Base-by-base conservation (phyloP, 1,139 yeast genomes). In the Saccharomyces pastorianus region DNA sequence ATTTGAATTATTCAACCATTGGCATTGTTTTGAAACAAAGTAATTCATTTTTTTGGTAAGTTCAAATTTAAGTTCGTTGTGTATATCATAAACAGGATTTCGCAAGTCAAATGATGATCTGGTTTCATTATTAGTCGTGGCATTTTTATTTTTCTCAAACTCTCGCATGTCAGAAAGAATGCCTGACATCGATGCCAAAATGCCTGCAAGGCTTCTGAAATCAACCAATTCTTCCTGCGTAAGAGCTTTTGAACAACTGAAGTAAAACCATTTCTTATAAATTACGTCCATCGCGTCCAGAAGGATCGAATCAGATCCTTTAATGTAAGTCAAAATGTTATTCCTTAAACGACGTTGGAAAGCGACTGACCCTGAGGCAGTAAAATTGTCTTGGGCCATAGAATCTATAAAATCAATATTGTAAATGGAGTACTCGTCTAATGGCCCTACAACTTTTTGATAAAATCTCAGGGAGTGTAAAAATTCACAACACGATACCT, bases 291-390 rank as follows among this genome's bases (percentile, higher is more conserved):
- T 85, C 0, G 84, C 81, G 53, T 80, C 81, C 42, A 80, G 73
- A 44, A 88, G 71, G 1, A 88, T 79, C 44, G 74, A 74, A 0
- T 88, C 82, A 0, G 93, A 88, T 38, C 70, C 72, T 6, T 80
- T 78, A 17, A 83, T 64, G 32, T 64, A 74, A 56, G 82, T 76
- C 51, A 85, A 69, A 51, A 86, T 76, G 58, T 74, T 78, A 58
- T 77, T 77, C 61, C 81, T 74, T 56, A 87, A 72, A 56, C 82
- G 78, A 64, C 88, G 86, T 64, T 88, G 93, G 31, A 86, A 76
- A 0, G 95, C 90, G 14, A 86, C 87, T 29, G 84, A 79, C n/a
- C 95, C 93, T 0, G 93, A 84, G 51, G 87, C 83, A 3, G 84
- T 81, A 32, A 78, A 73, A 32, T 74, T 79, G 58, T 85, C 90